Evolutionary conservation across 805 yeast species (phyloP).

Genomic region (Teunomyces atbi): DNA sequence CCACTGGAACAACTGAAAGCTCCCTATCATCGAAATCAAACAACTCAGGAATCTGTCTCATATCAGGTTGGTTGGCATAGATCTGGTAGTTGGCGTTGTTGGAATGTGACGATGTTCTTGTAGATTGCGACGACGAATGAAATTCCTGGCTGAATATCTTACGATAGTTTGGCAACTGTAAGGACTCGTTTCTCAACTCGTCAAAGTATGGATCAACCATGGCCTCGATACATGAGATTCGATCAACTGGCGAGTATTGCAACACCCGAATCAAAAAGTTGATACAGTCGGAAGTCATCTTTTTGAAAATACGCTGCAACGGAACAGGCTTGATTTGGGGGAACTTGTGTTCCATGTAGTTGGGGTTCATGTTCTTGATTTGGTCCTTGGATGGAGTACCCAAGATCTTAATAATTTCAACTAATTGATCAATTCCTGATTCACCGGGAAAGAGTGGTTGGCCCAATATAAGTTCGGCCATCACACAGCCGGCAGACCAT

Average conservation of each 20-base stretch:
- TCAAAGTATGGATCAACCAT: slow-evolving; percentile 55
- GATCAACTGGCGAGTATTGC: slow-evolving; percentile 65
- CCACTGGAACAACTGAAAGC: slow-evolving; percentile 43
- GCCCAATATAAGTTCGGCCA: slow-evolving; percentile 93
- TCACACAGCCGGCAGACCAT: slow-evolving; percentile 98
- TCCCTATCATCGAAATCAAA: slow-evolving; percentile 54
- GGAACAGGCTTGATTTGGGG: slow-evolving; percentile 85
- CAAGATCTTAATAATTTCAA: slow-evolving; percentile 90
- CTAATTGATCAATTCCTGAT: slow-evolving; percentile 94
- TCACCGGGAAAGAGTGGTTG: slow-evolving; percentile 98
- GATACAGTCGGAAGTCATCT: slow-evolving; percentile 51
- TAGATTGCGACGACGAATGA: slow-evolving; percentile 18
- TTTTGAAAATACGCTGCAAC: slow-evolving; percentile 61
- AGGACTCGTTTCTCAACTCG: slow-evolving; percentile 42
- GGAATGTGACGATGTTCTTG: slow-evolving; percentile 13
- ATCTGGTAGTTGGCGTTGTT: slow-evolving; percentile 45
- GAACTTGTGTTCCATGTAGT: slow-evolving; percentile 95
- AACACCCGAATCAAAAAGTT: slow-evolving; percentile 55
- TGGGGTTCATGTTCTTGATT: slow-evolving; percentile 92
- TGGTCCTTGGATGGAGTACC: slow-evolving; percentile 95
- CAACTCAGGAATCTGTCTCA: slow-evolving; percentile 45
- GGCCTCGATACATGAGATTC: slow-evolving; percentile 59
- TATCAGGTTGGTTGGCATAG: slow-evolving; percentile 39
- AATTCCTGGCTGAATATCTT: slow-evolving; percentile 38
- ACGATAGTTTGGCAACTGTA: slow-evolving; percentile 44